phyloP scores from a whole-genome alignment of 1,139 yeast species.

The Kodamaea derodonti region DNA sequence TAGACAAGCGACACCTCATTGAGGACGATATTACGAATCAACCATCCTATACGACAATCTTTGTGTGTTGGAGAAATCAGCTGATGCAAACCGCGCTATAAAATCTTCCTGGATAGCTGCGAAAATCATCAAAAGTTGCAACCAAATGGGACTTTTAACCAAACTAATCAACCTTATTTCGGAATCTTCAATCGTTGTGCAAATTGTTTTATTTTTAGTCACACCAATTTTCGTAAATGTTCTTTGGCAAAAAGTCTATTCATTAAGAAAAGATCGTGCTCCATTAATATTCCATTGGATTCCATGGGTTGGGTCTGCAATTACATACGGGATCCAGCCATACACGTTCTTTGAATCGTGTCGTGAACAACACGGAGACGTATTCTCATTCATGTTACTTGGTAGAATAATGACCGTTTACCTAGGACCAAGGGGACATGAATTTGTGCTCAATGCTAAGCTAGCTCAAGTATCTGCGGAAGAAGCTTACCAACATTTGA shows the following conservation, averaged over 20 bases:
- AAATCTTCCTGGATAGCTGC: too few relatives aligned
- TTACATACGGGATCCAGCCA: conserved; percentile 85
- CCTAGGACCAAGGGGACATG: conserved; percentile 96
- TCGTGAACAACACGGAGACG: conserved; percentile 82
- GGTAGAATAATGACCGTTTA: conserved; percentile 95
- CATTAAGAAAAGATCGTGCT: conserved; percentile 71
- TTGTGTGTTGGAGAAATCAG: too few relatives aligned
- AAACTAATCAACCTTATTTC: not conserved
- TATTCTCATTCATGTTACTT: conserved; percentile 79
- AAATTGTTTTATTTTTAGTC: conserved; percentile 28
- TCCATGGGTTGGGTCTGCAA: conserved; percentile 94
- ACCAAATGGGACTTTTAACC: not conserved
- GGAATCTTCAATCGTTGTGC: conserved; percentile 7
- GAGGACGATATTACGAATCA: too few relatives aligned
- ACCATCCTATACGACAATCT: too few relatives aligned
- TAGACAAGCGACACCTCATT: too few relatives aligned
- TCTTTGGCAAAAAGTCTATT: conserved; percentile 64
- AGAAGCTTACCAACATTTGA: conserved; percentile 88
- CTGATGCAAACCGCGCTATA: too few relatives aligned
- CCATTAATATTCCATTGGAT: conserved; percentile 90
- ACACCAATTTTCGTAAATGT: conserved; percentile 57
- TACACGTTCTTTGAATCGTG: conserved; percentile 80
- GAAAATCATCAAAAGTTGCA: not conserved
- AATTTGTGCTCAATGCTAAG: conserved; percentile 88
- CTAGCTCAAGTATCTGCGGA: conserved; percentile 90